Percentiles rank a stretch among this genome's conserved stretches.
Evolutionary conservation across 257 asterid genomes (phyloP).

Genomic region (Scutellaria minor): DNA sequence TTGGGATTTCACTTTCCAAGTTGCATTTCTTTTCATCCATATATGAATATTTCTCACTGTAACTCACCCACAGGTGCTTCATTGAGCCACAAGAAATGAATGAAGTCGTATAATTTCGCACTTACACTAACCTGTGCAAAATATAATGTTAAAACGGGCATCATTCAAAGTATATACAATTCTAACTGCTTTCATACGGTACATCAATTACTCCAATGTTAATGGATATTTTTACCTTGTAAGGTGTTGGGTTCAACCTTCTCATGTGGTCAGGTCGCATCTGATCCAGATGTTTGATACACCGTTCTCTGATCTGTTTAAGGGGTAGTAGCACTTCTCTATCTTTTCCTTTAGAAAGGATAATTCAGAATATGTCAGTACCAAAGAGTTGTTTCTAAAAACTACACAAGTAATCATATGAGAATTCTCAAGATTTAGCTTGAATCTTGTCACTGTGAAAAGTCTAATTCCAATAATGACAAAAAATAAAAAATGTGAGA

Average conservation of each 20-base stretch:
- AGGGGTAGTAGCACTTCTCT: constrained; percentile 75
- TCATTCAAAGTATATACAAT: neutral
- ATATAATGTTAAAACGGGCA: neutral
- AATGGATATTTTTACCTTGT: constrained; percentile 62
- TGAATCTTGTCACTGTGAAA: neutral
- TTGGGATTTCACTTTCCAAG: constrained; percentile 11
- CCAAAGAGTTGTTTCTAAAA: neutral
- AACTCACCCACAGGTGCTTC: constrained; percentile 99
- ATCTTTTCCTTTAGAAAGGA: constrained; percentile 49
- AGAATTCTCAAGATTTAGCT: neutral
- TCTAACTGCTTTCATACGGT: constrained; percentile 1
- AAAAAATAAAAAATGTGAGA: neutral
- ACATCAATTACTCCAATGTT: neutral
- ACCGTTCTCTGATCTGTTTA: constrained; percentile 65
- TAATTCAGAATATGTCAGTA: constrained; percentile 14
- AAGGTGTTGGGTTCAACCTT: constrained; percentile 96
- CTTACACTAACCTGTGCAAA: constrained; percentile 87
- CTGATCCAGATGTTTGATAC: constrained; percentile 75
- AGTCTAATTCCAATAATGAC: neutral
- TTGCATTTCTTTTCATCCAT: constrained; percentile 19
- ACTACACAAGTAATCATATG: neutral
- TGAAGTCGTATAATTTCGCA: constrained; percentile 89
- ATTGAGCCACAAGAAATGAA: constrained; percentile 94
- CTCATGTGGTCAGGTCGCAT: constrained; percentile 99
- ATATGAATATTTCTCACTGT: constrained; percentile 47